phyloP scores from a whole-genome alignment of 306 rosid species.

The Fagus sylvatica region DNA sequence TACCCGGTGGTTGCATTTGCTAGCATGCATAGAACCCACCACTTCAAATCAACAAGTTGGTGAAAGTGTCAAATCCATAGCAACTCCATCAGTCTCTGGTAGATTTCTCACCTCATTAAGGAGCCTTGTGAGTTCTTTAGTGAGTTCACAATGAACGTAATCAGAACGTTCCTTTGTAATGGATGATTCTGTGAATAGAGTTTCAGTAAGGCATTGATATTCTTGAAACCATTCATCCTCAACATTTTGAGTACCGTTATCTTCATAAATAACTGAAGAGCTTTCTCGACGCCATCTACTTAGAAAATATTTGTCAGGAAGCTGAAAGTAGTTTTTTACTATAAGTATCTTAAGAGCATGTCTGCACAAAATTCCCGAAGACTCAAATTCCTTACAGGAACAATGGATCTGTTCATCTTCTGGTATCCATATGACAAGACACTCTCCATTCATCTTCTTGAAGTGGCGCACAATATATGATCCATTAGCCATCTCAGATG shows the following conservation, averaged over 20 bases:
- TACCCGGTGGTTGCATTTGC: conserved; percentile 27
- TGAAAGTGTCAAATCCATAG: conserved; percentile 66
- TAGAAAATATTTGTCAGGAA: conserved; percentile 75
- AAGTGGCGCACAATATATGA: conserved; percentile 72
- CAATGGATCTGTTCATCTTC: conserved; percentile 82
- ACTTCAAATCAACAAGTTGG: conserved; percentile 49
- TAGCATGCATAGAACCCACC: conserved; percentile 18
- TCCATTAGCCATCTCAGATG: conserved; percentile 75
- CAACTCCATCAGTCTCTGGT: conserved; percentile 63
- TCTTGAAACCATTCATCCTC: conserved; percentile 77
- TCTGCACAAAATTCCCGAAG: conserved; percentile 86
- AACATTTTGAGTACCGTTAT: conserved; percentile 34
- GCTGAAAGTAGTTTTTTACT: conserved; percentile 80
- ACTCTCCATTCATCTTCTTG: conserved; percentile 71
- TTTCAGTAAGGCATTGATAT: conserved; percentile 69
- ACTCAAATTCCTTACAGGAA: conserved; percentile 94
- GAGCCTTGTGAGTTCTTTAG: conserved; percentile 67
- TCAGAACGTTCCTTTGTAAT: conserved; percentile 81
- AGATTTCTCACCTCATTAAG: conserved; percentile 80
- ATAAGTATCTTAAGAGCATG: conserved; percentile 69
- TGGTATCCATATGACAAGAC: conserved; percentile 70
- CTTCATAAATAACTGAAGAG: conserved; percentile 49
- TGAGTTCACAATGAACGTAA: conserved; percentile 60
- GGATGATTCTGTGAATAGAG: conserved; percentile 74
- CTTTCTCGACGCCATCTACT: conserved; percentile 76